Evolutionary conservation across 164 flowering plant genomes (phyloP), one percentile per base, ranked within the genome.

Genomic region (Dillenia turbinata): DNA sequence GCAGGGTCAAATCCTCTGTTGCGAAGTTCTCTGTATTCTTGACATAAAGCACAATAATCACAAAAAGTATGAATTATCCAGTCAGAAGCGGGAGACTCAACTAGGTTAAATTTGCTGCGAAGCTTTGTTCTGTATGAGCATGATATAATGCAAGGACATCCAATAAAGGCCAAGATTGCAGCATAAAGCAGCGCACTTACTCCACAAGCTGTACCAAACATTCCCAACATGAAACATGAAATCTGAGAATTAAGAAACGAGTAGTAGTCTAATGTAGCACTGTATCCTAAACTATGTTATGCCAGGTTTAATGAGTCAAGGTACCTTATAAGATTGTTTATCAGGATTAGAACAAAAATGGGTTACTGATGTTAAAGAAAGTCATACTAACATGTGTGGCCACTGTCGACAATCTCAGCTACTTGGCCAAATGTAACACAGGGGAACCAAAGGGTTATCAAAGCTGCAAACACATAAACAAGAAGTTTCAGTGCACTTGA

Each of bases 371-470:
- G n/a, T 11, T 51, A 52, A 5, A 15, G 10, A 14, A 7, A n/a
- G 8, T 14, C 17, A 14, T 10, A 66, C 80, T 75, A 60, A 77
- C 84, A 26, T 11, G 80, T 75, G 15, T 54, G 52, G 6, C 81
- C 84, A 16, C 54, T 50, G 66, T 81, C 81, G 14, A 78, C 44
- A n/a, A 80, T 67, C 62, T 80, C 84, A 2, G 81, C 79, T 2
- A 78, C 46, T 69, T 76, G 85, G 33, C 85, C 85, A 49, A 78
- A 81, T 8, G 85, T 81, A 40, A 78, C 7, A 71, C 82, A 81
- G 0, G 85, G 82, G 59, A 66, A 68, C 26, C 44, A 64, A 14
- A 48, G 43, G 10, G 85, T 81, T 9, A 51, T n/a, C 1, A 73
- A 33, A 64, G 79, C 83, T 80, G 77, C 67, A 67, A 45, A 14